Evolutionary conservation across 148 eudicot species (phyloP).

Genomic region (Chenopodium quinoa): DNA sequence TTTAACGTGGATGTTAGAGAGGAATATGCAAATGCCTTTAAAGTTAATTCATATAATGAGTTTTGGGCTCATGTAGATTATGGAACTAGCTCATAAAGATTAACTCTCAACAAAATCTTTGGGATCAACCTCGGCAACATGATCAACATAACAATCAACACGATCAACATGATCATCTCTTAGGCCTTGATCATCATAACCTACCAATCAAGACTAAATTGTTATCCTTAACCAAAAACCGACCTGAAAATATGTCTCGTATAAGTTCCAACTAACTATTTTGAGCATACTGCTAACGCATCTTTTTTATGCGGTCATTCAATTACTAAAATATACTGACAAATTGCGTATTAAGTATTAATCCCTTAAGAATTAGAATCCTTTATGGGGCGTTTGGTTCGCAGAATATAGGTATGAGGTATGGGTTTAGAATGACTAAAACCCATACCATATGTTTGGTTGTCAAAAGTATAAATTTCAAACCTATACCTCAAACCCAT

Average conservation of each 20-base stretch:
- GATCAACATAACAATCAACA: slow-evolving; percentile 33
- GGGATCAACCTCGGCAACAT: slow-evolving; percentile 60
- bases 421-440: too few species aligned
- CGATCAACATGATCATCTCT: slow-evolving; percentile 66
- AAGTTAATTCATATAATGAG: slow-evolving; percentile 73
- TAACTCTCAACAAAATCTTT: slow-evolving; percentile 26
- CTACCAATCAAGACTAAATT: slow-evolving; percentile 41
- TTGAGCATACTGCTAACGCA: slow-evolving; percentile 57
- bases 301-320: slow-evolving; percentile 54
- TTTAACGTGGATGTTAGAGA: slow-evolving; percentile 55
- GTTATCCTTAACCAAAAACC: slow-evolving; percentile 23
- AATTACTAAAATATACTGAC: slow-evolving; percentile 54
- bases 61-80: slow-evolving; percentile 68
- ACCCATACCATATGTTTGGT: too few species aligned
- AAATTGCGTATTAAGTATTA: slow-evolving; percentile 39
- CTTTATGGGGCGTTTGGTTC: too few species aligned
- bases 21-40: slow-evolving; percentile 93
- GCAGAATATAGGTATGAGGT: too few species aligned
- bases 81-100: slow-evolving; percentile 34
- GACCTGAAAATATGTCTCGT: slow-evolving; percentile 34
- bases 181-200: slow-evolving; percentile 69
- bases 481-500: too few species aligned
- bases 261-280: slow-evolving; percentile 50
- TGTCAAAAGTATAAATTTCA: too few species aligned
- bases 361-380: slow-evolving; percentile 29